These are phyloP conservation scores for Castanea mollissima DNA, from an alignment of 306 rosid genomes.

Conservation along the genomic window DNA sequence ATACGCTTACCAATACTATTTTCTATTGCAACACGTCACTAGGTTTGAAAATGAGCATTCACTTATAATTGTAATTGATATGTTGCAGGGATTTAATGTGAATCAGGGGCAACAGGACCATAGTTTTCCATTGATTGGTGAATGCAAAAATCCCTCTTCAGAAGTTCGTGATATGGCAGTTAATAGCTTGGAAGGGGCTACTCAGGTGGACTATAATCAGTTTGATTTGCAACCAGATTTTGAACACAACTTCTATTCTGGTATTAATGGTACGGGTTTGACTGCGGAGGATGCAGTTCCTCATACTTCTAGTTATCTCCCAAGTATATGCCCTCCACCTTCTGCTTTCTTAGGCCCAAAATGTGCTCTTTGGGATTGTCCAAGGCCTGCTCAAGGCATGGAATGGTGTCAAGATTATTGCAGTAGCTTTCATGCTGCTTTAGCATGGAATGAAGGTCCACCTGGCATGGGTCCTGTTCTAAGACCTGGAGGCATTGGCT, in stretches of 20 bases:
- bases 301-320: conserved; percentile 73
- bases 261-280: conserved; percentile 44
- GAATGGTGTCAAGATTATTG: conserved; percentile 95
- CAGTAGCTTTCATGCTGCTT: conserved; percentile 87
- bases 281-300: conserved; percentile 61
- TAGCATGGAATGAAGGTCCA: conserved; percentile 96
- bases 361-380: conserved; percentile 99
- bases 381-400: conserved; percentile 85
- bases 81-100: conserved; percentile 52
- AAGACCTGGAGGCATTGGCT: conserved; percentile 92
- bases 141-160: conserved; percentile 59
- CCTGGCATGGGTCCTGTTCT: conserved; percentile 96
- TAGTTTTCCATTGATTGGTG: conserved; percentile 59
- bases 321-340: conserved; percentile 86
- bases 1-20: not conserved
- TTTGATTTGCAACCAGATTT: conserved; percentile 62
- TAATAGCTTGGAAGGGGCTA: conserved; percentile 59
- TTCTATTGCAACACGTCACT: not conserved
- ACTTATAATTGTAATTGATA: conserved; percentile 17
- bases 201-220: conserved; percentile 67
- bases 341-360: conserved; percentile 96
- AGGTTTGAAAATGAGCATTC: conserved; percentile 25
- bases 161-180: conserved; percentile 51
- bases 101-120: conserved; percentile 67
- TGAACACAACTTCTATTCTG: conserved; percentile 53